Evolutionary conservation across 2,329 filamentous ascomycete species (phyloP), one percentile per base, ranked within the genome.

Genomic region (Bipolaris cookei): DNA sequence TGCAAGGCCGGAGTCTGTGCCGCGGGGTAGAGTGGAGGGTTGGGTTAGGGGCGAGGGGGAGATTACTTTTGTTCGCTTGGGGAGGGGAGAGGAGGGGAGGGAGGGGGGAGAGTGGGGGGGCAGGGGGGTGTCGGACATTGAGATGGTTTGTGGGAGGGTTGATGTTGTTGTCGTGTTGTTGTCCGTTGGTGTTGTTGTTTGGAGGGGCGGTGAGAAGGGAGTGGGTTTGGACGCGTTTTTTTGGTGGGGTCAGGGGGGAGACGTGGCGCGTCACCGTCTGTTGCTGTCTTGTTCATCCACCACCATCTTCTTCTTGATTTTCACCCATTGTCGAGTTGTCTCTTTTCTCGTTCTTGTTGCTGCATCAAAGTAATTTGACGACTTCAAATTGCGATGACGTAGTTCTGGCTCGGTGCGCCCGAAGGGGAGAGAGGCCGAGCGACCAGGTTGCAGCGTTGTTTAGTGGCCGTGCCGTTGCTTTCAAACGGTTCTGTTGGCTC

Each of bases 21-120:
- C 66, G 45, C 68, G 67, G 25, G 68, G 68, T 25, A 71, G 61
- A 1, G 67, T 56, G 32, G 68, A 65, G 28, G 65, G 54, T 57
- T 73, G 63, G 44, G 64, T 58, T 54, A 76, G 62, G 23, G 76
- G 70, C 1, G 69, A 67, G 8, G 79, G 75, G 47, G 81, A 75
- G 60, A 81, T 78, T 68, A 86, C 86, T 82, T 92, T 95, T 70
- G 90, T 84, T 73, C 91, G 87, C 81, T 96, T 96, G 45, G 91
- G 83, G 23, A 91, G 86, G 25, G 91, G 92, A 7, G 90, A 93
- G 55, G 84, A 83, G 38, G 88, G 88, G 21, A 87, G 82, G 50
- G 86, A 86, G 44, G 86, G 86, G 1, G 73, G 72, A 42, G 74
- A 71, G 69, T 76, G 74, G 55, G 54, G 42, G n/a, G 65, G 64